Conservation (phyloP, 2,329 filamentous ascomycete genomes). For the Talaromyces amestolkiae region DNA sequence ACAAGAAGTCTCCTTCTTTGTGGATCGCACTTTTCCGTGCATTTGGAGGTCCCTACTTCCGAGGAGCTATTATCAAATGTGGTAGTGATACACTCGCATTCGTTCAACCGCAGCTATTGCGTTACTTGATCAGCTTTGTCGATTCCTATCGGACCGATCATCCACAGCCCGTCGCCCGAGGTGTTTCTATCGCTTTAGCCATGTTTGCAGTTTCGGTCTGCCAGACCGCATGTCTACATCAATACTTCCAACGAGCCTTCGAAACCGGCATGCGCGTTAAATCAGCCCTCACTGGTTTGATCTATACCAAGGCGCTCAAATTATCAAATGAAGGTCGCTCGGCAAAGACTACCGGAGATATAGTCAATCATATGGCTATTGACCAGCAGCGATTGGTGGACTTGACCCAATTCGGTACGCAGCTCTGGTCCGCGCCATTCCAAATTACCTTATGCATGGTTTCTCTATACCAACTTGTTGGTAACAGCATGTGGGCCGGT, state of each 20-base stretch:
- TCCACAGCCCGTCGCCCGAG: constrained; percentile 76
- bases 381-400: constrained; percentile 95
- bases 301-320: constrained; percentile 86
- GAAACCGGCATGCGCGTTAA: constrained; percentile 97
- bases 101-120: constrained; percentile 83
- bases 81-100: constrained; percentile 83
- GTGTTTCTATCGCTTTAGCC: constrained; percentile 79
- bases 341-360: constrained; percentile 89
- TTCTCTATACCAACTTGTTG: constrained; percentile 92
- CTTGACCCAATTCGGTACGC: constrained; percentile 90
- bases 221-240: constrained; percentile 88
- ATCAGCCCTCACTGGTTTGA: constrained; percentile 80
- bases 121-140: constrained; percentile 79
- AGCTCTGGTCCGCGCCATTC: constrained; percentile 94
- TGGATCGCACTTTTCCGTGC: constrained; percentile 83
- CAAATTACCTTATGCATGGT: constrained; percentile 95
- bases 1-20: constrained; percentile 72
- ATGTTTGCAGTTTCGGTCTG: constrained; percentile 88
- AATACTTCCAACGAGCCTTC: constrained; percentile 95
- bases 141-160: constrained; percentile 65
- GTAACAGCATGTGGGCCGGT: constrained; percentile 91
- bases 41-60: constrained; percentile 79
- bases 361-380: constrained; percentile 99
- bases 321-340: constrained; percentile 91
- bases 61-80: constrained; percentile 84